Evolutionary conservation across 75 land plant genomes (phyloP).

Genomic region (Pinus albicaulis): DNA sequence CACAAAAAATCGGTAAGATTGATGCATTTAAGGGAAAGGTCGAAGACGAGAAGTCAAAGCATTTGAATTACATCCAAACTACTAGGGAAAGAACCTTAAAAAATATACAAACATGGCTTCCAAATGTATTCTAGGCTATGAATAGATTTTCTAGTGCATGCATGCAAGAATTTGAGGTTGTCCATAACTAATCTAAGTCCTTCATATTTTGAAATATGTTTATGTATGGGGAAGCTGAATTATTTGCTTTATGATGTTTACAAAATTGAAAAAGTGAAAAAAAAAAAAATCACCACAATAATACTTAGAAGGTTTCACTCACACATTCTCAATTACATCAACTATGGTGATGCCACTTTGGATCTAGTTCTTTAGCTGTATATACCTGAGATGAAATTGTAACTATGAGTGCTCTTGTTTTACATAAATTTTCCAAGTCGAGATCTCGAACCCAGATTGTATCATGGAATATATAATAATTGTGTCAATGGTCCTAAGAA

Average conservation of each 20-base stretch:
- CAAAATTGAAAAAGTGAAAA: no score
- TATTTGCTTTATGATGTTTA: not conserved
- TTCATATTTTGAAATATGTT: no score
- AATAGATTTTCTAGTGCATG: conserved; percentile 69
- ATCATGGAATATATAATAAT: not conserved
- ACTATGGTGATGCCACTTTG: no score
- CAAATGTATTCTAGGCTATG: conserved; percentile 80
- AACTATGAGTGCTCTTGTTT: no score
- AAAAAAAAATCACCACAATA: no score
- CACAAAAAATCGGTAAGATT: conserved; percentile 31
- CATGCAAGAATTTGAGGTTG: conserved; percentile 52
- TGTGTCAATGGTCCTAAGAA: not conserved
- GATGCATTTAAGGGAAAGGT: conserved; percentile 50
- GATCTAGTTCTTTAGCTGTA: no score
- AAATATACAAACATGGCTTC: conserved; percentile 47
- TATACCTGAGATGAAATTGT: no score
- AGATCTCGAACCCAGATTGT: no score
- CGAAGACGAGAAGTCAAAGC: conserved; percentile 51
- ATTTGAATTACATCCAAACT: conserved; percentile 33
- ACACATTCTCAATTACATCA: no score
- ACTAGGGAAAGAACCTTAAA: conserved; percentile 59
- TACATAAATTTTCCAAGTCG: no score
- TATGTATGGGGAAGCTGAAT: not conserved
- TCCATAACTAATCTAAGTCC: conserved; percentile 30
- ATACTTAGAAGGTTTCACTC: no score